Percentiles rank a stretch among this genome's conserved stretches.
Evolutionary conservation across 805 yeast genomes (phyloP).

Genomic region (Wickerhamiella domercqiae): DNA sequence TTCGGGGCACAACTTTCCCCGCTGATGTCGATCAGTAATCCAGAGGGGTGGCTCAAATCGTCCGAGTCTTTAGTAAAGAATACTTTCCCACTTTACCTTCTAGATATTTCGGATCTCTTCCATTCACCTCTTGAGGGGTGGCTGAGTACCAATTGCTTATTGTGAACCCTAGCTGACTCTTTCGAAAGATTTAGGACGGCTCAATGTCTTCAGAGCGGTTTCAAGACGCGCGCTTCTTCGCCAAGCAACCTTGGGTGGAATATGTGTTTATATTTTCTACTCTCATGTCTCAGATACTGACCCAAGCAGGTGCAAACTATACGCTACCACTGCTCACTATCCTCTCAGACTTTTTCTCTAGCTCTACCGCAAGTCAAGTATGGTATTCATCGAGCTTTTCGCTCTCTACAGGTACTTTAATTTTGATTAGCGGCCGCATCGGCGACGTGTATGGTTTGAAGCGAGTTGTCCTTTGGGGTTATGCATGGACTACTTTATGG

Average conservation of each 20-base stretch:
- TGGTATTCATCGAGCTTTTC: conserved; percentile 67
- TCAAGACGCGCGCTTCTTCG: conserved; percentile 12
- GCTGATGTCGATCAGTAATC: no score
- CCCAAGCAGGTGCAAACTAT: conserved; percentile 22
- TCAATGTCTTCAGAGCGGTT: conserved; percentile 14
- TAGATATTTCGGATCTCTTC: no score
- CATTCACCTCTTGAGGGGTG: no score
- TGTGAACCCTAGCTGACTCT: no score
- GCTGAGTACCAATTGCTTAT: no score
- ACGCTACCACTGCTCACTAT: conserved; percentile 18
- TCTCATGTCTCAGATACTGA: conserved; percentile 49
- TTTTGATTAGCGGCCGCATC: conserved; percentile 48
- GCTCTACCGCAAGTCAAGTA: conserved; percentile 21
- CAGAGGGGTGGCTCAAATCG: no score
- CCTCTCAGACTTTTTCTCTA: conserved; percentile 22
- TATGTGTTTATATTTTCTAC: conserved; percentile 23
- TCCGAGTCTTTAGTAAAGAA: no score
- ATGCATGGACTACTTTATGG: conserved; percentile 41
- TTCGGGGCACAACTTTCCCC: no score
- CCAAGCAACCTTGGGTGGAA: conserved; percentile 10
- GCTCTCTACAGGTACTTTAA: conserved; percentile 57
- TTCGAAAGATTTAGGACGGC: no score
- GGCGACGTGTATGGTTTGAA: conserved; percentile 63
- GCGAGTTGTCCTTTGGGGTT: conserved; percentile 37
- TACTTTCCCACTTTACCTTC: no score